Percentiles rank a stretch among this genome's conserved stretches.
Conservation (phyloP, 306 rosid genomes). For the Trifolium subterraneum region DNA sequence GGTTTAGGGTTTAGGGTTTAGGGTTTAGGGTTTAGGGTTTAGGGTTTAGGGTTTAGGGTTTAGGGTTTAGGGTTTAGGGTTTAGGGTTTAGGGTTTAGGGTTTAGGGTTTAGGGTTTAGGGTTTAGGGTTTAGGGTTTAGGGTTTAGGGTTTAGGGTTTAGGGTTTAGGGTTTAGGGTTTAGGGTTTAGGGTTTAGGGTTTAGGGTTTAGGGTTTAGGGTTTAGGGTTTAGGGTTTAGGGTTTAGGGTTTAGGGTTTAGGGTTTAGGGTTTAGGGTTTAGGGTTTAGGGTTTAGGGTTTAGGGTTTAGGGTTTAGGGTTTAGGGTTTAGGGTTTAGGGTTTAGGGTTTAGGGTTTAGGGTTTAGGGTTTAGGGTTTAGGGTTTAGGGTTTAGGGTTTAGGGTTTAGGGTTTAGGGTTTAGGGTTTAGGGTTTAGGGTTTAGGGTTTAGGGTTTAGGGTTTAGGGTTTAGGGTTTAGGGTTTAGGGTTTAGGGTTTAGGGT, state of each 20-base stretch:
- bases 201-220: neutral
- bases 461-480: neutral
- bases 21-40: neutral
- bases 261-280: neutral
- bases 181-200: neutral
- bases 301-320: neutral
- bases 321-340: neutral
- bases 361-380: neutral
- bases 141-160: too few species aligned
- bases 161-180: neutral
- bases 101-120: neutral
- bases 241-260: neutral
- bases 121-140: too few species aligned
- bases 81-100: neutral
- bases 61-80: neutral
- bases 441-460: constrained; percentile 2
- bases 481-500: neutral
- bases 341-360: constrained; percentile 1
- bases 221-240: neutral
- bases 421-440: neutral
- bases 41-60: neutral
- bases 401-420: neutral
- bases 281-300: neutral
- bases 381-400: constrained; percentile 1
- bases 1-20: constrained; percentile 5